Base-by-base conservation (phyloP, 2,329 filamentous ascomycete genomes). In the Xylariaceae sp. region DNA sequence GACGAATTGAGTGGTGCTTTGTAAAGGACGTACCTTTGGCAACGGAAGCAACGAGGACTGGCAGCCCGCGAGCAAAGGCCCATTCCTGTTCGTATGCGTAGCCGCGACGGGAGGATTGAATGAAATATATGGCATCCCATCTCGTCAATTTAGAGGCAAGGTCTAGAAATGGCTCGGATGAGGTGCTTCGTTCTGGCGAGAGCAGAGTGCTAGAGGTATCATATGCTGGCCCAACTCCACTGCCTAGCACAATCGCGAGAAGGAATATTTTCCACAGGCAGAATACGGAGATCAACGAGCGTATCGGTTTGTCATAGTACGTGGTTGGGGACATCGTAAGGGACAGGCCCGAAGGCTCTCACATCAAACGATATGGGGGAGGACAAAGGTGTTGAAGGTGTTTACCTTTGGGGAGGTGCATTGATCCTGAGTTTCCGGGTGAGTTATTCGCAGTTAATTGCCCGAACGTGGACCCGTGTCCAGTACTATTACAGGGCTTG, bases 91-190 rank as follows among this genome's bases (percentile, higher is more conserved):
- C 90, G 66, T 83, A 88, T 11, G 85, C 50, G 60, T 90, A 85
- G 33, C 87, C 88, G 11, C 80, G 75, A 40, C 76, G 76, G 5
- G 88, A 81, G 42, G 76, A 68, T 58, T 83, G 78, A 53, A 86
- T 73, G 63, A 86, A 93, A 69, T 93, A 94, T 59, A 95, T 76
- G 31, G 86, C 87, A 68, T 95, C 90, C 90, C 90, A 95, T 67
- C 88, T 79, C 6, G 84, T 84, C 52, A 94, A 73, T 41, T 82
- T 82, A 33, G 77, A 70, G 17, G 76, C 69, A 2, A 87, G 61
- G 54, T 71, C 68, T 46, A 69, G 55, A 11, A 51, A 42, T n/a
- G 58, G 60, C 57, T 66, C 62, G 50, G 63, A 50, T 51, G 61
- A 71, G 55, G 58, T 71, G 43, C 50, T 59, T 58, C 49, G 66